These are phyloP conservation scores for Cordyceps militaris DNA, from an alignment of 2,329 filamentous ascomycete genomes.

Conservation along the genomic window DNA sequence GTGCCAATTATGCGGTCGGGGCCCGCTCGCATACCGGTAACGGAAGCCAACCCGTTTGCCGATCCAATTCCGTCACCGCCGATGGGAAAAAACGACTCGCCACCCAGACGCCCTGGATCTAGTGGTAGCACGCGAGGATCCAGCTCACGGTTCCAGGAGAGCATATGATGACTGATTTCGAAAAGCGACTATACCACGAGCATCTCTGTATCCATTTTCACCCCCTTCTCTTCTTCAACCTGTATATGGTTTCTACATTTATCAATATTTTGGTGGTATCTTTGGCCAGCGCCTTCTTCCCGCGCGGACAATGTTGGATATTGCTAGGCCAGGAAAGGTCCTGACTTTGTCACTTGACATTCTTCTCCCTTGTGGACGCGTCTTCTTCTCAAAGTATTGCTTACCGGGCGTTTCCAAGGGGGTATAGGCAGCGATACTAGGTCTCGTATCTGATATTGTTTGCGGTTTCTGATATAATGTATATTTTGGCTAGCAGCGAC, in stretches of 20 bases:
- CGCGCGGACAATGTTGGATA: not conserved
- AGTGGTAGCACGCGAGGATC: constrained; percentile 17
- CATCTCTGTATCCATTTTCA: not conserved
- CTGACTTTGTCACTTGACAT: not conserved
- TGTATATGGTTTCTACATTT: constrained; percentile 5
- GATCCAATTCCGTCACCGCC: constrained; percentile 26
- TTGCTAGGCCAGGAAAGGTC: not conserved
- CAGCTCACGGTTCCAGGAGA: constrained; percentile 23
- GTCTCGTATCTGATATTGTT: not conserved
- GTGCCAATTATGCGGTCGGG: constrained; percentile 56
- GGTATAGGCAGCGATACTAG: not conserved
- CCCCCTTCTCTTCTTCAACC: not conserved
- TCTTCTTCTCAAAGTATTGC: not conserved
- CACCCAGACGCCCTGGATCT: constrained; percentile 19
- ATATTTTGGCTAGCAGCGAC: not conserved
- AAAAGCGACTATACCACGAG: constrained; percentile 9
- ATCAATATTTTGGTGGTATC: not conserved
- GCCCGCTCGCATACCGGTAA: constrained; percentile 56
- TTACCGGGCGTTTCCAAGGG: not conserved
- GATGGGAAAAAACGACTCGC: constrained; percentile 20
- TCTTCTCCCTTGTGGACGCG: not conserved
- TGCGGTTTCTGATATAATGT: constrained; percentile 1
- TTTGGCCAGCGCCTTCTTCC: not conserved
- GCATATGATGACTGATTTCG: constrained; percentile 19
- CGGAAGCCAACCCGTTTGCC: constrained; percentile 45